Conservation (phyloP, 2,329 filamentous ascomycete species). For the Pestalotiopsis sp. region DNA sequence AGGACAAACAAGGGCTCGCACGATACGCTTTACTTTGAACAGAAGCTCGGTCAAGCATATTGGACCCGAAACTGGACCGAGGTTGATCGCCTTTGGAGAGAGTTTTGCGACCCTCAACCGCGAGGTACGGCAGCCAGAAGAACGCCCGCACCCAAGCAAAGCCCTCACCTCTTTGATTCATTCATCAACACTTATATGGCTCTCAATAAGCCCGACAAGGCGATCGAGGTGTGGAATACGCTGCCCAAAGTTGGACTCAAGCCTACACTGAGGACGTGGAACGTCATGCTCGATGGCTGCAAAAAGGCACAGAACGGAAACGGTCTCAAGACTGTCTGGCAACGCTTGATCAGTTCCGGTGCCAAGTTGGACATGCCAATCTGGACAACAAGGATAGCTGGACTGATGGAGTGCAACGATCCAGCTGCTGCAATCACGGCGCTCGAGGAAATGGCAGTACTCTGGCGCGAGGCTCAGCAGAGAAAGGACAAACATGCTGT, state of each 20-base stretch:
- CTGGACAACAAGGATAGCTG: constrained; percentile 72
- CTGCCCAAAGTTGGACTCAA: constrained; percentile 44
- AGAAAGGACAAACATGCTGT: constrained; percentile 40
- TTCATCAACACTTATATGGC: constrained; percentile 29
- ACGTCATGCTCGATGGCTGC: constrained; percentile 71
- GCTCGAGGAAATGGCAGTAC: constrained; percentile 63
- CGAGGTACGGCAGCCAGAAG: constrained; percentile 17
- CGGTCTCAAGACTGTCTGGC: constrained; percentile 69
- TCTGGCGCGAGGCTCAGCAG: constrained; percentile 51
- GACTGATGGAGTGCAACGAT: constrained; percentile 58
- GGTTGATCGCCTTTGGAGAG: constrained; percentile 26
- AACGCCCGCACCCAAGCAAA: constrained; percentile 18
- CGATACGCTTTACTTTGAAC: constrained; percentile 10
- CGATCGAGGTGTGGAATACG: constrained; percentile 26
- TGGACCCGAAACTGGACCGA: constrained; percentile 16
- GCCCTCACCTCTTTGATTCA: constrained; percentile 25
- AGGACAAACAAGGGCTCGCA: neutral
- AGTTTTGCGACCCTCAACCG: constrained; percentile 20
- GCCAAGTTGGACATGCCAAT: constrained; percentile 61
- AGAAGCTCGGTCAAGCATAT: constrained; percentile 18
- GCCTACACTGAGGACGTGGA: constrained; percentile 68
- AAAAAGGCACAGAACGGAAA: constrained; percentile 56
- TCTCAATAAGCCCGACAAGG: constrained; percentile 26
- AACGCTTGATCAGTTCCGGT: constrained; percentile 56
- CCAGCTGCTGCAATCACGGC: constrained; percentile 59